These are phyloP conservation scores for Amylostereum chailletii DNA, from an alignment of 1,284 basidiomycete genomes.

Conservation along the genomic window DNA sequence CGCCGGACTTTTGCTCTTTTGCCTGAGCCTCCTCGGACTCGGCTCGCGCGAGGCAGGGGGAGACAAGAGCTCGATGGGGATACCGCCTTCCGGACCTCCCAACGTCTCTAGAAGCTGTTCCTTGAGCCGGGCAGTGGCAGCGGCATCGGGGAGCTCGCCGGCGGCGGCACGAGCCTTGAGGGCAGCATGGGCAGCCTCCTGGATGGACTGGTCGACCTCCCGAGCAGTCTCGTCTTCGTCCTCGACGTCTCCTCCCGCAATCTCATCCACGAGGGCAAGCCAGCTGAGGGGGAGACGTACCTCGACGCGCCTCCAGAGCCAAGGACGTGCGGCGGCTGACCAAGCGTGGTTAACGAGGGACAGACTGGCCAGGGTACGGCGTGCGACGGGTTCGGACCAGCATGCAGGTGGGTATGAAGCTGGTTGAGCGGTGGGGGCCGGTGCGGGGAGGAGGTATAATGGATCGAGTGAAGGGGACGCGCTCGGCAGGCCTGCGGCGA, in stretches of 20 bases:
- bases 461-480: constrained; percentile 59
- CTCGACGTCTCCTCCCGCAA: constrained; percentile 57
- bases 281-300: constrained; percentile 71
- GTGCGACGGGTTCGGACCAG: constrained; percentile 56
- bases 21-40: constrained; percentile 61
- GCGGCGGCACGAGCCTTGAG: constrained; percentile 30
- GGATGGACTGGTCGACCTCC: constrained; percentile 56
- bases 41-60: constrained; percentile 73
- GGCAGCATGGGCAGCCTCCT: constrained; percentile 52
- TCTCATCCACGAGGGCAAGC: constrained; percentile 70
- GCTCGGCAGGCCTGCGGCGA: constrained; percentile 49
- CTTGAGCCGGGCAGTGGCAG: constrained; percentile 43
- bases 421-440: constrained; percentile 52
- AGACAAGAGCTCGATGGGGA: constrained; percentile 65
- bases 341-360: constrained; percentile 68
- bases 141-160: constrained; percentile 25
- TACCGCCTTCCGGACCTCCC: constrained; percentile 51
- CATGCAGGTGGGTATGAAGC: constrained; percentile 59
- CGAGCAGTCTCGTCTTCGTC: constrained; percentile 47
- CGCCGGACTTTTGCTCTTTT: constrained; percentile 70
- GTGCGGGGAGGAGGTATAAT: constrained; percentile 36
- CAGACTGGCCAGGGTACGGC: constrained; percentile 55
- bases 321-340: constrained; percentile 72
- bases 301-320: constrained; percentile 74
- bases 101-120: constrained; percentile 53